phyloP scores from a whole-genome alignment of 2,329 filamentous ascomycete genomes.

The Raffaelea arxii region DNA sequence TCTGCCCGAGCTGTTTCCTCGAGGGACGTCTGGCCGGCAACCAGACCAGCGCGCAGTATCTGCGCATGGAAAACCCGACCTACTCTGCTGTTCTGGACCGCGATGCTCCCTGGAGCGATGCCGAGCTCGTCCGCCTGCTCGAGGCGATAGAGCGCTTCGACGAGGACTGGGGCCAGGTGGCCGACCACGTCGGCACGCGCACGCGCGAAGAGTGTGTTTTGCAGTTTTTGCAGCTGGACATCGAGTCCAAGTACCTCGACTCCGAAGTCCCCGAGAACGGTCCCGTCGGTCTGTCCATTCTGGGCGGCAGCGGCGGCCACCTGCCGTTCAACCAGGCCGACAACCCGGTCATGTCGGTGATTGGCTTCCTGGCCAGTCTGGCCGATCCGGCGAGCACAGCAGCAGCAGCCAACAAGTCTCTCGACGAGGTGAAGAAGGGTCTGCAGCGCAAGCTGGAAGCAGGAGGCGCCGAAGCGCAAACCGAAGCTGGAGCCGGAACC shows the following conservation, averaged over 20 bases:
- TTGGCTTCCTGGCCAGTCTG: slow-evolving; percentile 85
- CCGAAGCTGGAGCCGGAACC: slow-evolving; percentile 29
- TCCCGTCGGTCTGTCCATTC: slow-evolving; percentile 50
- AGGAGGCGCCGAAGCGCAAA: slow-evolving; percentile 20
- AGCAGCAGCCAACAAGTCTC: slow-evolving; percentile 78
- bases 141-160: slow-evolving; percentile 90
- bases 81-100: slow-evolving; percentile 72
- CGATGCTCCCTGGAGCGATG: slow-evolving; percentile 83
- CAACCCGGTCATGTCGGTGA: slow-evolving; percentile 93
- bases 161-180: slow-evolving; percentile 89
- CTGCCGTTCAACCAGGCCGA: slow-evolving; percentile 87
- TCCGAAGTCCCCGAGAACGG: slow-evolving; percentile 51
- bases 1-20: slow-evolving; percentile 85
- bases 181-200: slow-evolving; percentile 83
- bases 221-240: slow-evolving; percentile 92
- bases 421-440: slow-evolving; percentile 73
- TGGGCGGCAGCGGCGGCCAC: slow-evolving; percentile 66
- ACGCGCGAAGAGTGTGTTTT: slow-evolving; percentile 94
- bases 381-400: slow-evolving; percentile 86
- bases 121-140: slow-evolving; percentile 78
- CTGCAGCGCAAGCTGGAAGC: slow-evolving; percentile 70
- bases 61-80: slow-evolving; percentile 79
- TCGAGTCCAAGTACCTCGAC: slow-evolving; percentile 94
- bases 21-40: slow-evolving; percentile 75
- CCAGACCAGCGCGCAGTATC: slow-evolving; percentile 71